Conservation (phyloP, 495 filamentous ascomycete species). For the Aspergillus conjunctus region DNA sequence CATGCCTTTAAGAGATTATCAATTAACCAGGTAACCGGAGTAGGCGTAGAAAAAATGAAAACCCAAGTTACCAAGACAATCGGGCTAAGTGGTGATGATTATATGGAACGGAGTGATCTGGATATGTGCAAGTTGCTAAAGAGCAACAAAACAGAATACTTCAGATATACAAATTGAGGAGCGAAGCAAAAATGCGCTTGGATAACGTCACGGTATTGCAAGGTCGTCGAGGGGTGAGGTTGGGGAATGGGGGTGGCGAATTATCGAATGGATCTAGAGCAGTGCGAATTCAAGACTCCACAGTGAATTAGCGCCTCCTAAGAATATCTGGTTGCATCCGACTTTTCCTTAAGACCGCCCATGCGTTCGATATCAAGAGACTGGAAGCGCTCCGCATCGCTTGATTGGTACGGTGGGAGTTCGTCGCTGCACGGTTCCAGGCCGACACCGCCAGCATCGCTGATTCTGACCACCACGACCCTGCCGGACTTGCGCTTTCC, state of each 20-base stretch:
- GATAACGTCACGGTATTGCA: conserved; percentile 40
- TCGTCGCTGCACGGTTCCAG: conserved; percentile 82
- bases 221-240: conserved; percentile 35
- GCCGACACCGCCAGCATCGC: conserved; percentile 79
- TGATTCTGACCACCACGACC: conserved; percentile 90
- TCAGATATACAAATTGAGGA: conserved; percentile 30
- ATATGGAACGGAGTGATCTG: conserved; percentile 25
- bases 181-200: conserved; percentile 33
- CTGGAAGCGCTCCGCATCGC: conserved; percentile 74
- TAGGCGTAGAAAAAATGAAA: conserved; percentile 13
- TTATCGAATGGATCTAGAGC: conserved; percentile 17
- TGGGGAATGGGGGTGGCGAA: conserved; percentile 14
- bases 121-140: conserved; percentile 44
- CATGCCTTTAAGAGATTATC: conserved; percentile 15
- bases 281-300: conserved; percentile 9
- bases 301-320: conserved; percentile 26
- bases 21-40: conserved; percentile 5
- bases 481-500: conserved; percentile 83
- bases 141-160: conserved; percentile 25
- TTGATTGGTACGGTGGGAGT: conserved; percentile 85
- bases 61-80: not conserved
- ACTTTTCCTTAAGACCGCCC: conserved; percentile 91
- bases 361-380: conserved; percentile 93
- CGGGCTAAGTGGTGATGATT: conserved; percentile 15
- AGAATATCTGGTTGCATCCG: conserved; percentile 43